Base-by-base conservation (phyloP, 208 protist genomes). In the Trypanosoma vivax region DNA sequence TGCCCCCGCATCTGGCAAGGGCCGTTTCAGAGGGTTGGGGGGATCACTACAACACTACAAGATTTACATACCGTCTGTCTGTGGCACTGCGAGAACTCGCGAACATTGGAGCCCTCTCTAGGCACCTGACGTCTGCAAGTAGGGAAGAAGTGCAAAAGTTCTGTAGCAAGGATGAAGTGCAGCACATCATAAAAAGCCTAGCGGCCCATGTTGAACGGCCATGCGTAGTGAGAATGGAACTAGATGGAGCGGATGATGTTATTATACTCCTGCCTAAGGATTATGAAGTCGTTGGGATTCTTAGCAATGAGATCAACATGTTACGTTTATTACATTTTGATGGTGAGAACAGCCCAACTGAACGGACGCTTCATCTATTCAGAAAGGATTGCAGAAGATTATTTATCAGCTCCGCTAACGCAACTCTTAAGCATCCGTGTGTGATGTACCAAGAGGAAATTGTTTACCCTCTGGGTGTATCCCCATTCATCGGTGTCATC, bases 291-390 rank as follows among this genome's bases (percentile, higher is more conserved):
- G 56, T 92, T 47, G 77, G 80, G 18, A 53, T 33, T 2, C 64
- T 79, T 2, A 40, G 39, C n/a, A n/a, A n/a, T 10, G 48, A 48
- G 25, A 75, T 59, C 2, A 53, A 57, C 37, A 92, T 92, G 84
- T 42, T 79, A 28, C 79, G 68, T 0, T 39, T 92, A 34, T 57
- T 87, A 13, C 55, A 75, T 55, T 75, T 89, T 45, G 31, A 57
- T 33, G 69, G 79, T n/a, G n/a, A n/a, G 21, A 60, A 73, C 35
- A 72, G 73, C 19, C 64, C 65, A 16, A 65, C 53, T 2, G 74
- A 88, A 49, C 62, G 79, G 43, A 88, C 80, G 30, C 60, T 88
- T 54, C 75, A 88, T 52, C 34, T 88, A 47, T 73, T 88, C 60
- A 27, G 45, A 27, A 30, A 68, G 21, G 65, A 79, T 55, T 62